Evolutionary conservation across 208 protist species (phyloP).

Genomic region (Leishmania arabica): DNA sequence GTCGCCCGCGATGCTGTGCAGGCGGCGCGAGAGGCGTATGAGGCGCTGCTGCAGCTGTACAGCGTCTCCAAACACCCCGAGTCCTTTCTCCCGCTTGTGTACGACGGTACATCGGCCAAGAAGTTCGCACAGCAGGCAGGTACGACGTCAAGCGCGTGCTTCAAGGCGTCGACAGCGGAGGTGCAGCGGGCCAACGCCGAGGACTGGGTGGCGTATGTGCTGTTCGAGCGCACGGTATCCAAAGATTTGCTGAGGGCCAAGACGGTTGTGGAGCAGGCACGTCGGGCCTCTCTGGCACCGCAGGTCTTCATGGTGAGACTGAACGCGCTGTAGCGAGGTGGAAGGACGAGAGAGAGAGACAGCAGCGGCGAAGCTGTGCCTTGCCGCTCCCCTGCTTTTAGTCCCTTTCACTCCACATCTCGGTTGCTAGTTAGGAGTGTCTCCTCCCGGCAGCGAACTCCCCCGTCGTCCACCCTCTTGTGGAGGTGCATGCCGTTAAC

Average conservation of each 20-base stretch:
- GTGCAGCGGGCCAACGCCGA: slow-evolving; percentile 47
- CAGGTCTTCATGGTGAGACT: slow-evolving; percentile 70
- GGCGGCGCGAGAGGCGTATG: slow-evolving; percentile 61
- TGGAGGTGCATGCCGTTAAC: neutral
- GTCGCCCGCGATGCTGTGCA: slow-evolving; percentile 15
- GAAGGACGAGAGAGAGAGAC: slow-evolving; percentile 1
- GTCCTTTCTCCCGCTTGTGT: slow-evolving; percentile 54
- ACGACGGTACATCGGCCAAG: slow-evolving; percentile 22
- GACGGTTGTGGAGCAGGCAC: slow-evolving; percentile 53
- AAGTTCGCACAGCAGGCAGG: slow-evolving; percentile 1
- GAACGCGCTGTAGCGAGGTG: slow-evolving; percentile 21
- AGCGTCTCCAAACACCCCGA: slow-evolving; percentile 38
- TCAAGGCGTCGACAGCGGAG: slow-evolving; percentile 20
- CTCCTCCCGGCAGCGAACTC: neutral
- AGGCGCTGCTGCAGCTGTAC: slow-evolving; percentile 63
- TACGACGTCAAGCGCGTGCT: neutral
- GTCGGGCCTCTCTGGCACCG: slow-evolving; percentile 49
- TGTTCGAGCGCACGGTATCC: slow-evolving; percentile 73
- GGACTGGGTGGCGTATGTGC: slow-evolving; percentile 69
- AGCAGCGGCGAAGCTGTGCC: neutral
- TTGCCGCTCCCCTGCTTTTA: neutral
- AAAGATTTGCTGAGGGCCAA: slow-evolving; percentile 60
- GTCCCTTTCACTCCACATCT: slow-evolving; percentile 2
- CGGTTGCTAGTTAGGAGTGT: neutral
- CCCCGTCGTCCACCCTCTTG: neutral